A percentile compares a stretch with the other conserved stretches of the same genome.
These are phyloP conservation scores for Gymnopus androsaceus DNA, from an alignment of 1,284 basidiomycete genomes.

Conservation along the genomic window DNA sequence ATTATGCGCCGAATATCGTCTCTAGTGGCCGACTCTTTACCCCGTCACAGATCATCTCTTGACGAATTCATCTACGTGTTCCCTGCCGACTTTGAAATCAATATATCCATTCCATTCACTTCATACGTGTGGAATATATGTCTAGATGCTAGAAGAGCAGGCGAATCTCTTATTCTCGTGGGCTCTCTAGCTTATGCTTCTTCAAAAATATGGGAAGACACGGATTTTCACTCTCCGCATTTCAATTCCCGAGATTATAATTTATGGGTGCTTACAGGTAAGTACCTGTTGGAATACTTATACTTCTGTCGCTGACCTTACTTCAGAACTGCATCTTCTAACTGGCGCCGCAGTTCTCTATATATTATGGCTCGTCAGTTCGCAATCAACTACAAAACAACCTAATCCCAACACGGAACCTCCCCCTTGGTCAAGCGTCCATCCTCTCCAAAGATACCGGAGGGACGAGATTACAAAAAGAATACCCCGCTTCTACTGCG, in stretches of 20 bases:
- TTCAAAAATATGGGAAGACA: conserved; percentile 25
- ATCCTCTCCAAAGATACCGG: conserved; percentile 44
- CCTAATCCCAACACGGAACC: conserved; percentile 5
- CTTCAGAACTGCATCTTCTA: conserved; percentile 61
- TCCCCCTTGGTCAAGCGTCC: conserved; percentile 33
- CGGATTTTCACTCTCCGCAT: conserved; percentile 13
- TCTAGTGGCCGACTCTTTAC: conserved; percentile 29
- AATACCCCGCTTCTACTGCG: conserved; percentile 26
- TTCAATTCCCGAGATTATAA: conserved; percentile 22
- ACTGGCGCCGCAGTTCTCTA: conserved; percentile 61
- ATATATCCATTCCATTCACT: conserved; percentile 43
- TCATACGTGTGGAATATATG: conserved; percentile 42
- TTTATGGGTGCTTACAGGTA: conserved; percentile 49
- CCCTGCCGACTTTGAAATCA: conserved; percentile 44
- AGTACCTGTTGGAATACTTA: conserved; percentile 22
- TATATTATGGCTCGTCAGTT: conserved; percentile 62
- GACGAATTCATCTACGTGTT: conserved; percentile 32
- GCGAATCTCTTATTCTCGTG: conserved; percentile 56
- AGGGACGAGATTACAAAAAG: conserved; percentile 48
- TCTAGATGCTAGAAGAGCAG: conserved; percentile 58
- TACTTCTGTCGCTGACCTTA: conserved; percentile 14
- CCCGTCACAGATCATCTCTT: conserved; percentile 26
- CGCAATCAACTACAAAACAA: conserved; percentile 32
- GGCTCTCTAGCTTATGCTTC: conserved; percentile 53
- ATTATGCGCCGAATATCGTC: conserved; percentile 28